Base-by-base conservation (phyloP, 2,329 filamentous ascomycete species). In the Pseudogymnoascus sp. region DNA sequence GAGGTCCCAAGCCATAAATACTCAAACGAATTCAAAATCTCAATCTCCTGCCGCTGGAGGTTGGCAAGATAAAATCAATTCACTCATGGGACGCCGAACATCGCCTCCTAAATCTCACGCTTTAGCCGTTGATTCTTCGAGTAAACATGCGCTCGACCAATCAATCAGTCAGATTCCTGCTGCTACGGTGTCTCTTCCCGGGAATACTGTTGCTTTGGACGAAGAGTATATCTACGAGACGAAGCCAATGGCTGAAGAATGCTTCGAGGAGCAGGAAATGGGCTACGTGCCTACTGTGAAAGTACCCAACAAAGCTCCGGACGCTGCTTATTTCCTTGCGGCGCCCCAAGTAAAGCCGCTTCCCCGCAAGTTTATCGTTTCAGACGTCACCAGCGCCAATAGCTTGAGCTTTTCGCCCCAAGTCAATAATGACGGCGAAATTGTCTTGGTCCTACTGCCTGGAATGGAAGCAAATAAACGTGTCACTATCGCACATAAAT, bases 1-100 rank as follows among this genome's bases (percentile, higher is more conserved):
- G 58, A 60, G 56, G 23, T 65, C 65, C 15, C 68, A 68, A 52
- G 26, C 8, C 45, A 30, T 19, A 19, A 65, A 75, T 19, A 74
- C 77, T 18, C 68, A 72, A 71, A 28, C 73, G 70, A 61, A 72
- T 67, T 67, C 70, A 66, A 69, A 74, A 64, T 74, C 74, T 13
- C 76, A 67, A 30, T 65, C 64, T 60, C 28, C 63, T 19, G 63
- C 26, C n/a, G 55, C 34, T 33, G 55, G 48, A 34, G 38, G 39
- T 35, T 92, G 91, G 91, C 90, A 95, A 71, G 86, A 88, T 67
- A 85, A 85, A 67, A 91, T 96, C 71, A 91, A 95, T 71, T 85
- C 81, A 48, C 79, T 96, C 45, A 82, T 84, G 65, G 83, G 83
- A n/a, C 75, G 76, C 37, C 91, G 88, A 69, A 78, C 83, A 5